Percentiles rank a stretch among this genome's conserved stretches.
These are phyloP conservation scores for Termitomyces heimii DNA, from an alignment of 768 basidiomycete species.

Conservation along the genomic window DNA sequence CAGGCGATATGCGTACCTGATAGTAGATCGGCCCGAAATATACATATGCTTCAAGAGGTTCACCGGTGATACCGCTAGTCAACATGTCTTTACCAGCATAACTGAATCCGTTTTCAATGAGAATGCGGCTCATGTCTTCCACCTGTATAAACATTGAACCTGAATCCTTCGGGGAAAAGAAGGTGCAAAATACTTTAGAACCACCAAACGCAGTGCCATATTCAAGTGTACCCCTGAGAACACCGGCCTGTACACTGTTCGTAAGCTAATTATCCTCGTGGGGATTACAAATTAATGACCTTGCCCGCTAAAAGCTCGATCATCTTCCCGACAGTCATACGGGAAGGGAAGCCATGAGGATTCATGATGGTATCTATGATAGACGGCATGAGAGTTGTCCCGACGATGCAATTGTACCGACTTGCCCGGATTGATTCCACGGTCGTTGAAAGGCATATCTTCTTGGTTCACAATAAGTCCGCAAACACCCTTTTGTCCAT, in stretches of 20 bases:
- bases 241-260: conserved; percentile 63
- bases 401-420: conserved; percentile 10
- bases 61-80: conserved; percentile 96
- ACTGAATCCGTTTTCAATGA: conserved; percentile 93
- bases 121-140: conserved; percentile 95
- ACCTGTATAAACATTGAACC: conserved; percentile 43
- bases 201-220: conserved; percentile 98
- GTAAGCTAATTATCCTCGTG: background rate
- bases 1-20: conserved; percentile 50
- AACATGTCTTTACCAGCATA: conserved; percentile 99
- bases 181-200: conserved; percentile 62
- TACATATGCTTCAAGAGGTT: conserved; percentile 93
- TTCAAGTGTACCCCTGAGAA: conserved; percentile 82
- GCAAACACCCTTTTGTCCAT: conserved; percentile 99
- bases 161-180: background rate
- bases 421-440: conserved; percentile 87
- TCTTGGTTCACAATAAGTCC: conserved; percentile 98
- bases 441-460: conserved; percentile 99
- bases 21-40: conserved; percentile 99
- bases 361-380: conserved; percentile 95
- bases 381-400: conserved; percentile 1
- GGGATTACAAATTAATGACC: conserved; percentile 31
- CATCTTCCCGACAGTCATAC: conserved; percentile 99
- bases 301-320: conserved; percentile 96
- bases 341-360: conserved; percentile 98